Conservation (phyloP, 768 basidiomycete species). For the Boletus pseudo-olivaceus region DNA sequence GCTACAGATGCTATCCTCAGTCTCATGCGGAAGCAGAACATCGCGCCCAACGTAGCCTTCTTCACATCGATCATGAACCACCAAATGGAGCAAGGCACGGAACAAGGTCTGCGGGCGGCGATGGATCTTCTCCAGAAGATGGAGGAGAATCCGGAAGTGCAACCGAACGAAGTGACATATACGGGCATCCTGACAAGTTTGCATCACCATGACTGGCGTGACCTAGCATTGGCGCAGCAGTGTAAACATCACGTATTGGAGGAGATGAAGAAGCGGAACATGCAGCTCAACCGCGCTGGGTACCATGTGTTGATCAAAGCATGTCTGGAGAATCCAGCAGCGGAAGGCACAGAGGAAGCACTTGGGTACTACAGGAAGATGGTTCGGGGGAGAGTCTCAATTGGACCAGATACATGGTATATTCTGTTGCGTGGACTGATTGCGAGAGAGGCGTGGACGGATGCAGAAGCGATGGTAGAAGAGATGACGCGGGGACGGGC, state of each 20-base stretch:
- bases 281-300: slow-evolving; percentile 57
- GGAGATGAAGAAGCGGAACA: slow-evolving; percentile 54
- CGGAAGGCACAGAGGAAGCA: slow-evolving; percentile 52
- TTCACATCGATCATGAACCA: slow-evolving; percentile 79
- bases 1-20: slow-evolving; percentile 60
- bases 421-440: slow-evolving; percentile 66
- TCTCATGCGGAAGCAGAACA: slow-evolving; percentile 73
- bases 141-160: slow-evolving; percentile 52
- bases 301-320: slow-evolving; percentile 79
- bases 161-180: slow-evolving; percentile 80
- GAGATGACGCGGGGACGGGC: slow-evolving; percentile 55
- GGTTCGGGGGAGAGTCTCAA: slow-evolving; percentile 42
- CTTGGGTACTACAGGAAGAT: slow-evolving; percentile 62
- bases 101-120: slow-evolving; percentile 54
- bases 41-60: slow-evolving; percentile 70
- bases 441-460: slow-evolving; percentile 51
- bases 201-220: slow-evolving; percentile 54
- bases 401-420: slow-evolving; percentile 71
- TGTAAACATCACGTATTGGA: slow-evolving; percentile 48
- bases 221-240: slow-evolving; percentile 41
- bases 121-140: slow-evolving; percentile 71
- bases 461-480: slow-evolving; percentile 56
- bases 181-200: slow-evolving; percentile 74
- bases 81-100: slow-evolving; percentile 56
- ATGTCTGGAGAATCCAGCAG: slow-evolving; percentile 49